phyloP scores from a whole-genome alignment of 2,329 filamentous ascomycete genomes.

The Alternaria triticina region DNA sequence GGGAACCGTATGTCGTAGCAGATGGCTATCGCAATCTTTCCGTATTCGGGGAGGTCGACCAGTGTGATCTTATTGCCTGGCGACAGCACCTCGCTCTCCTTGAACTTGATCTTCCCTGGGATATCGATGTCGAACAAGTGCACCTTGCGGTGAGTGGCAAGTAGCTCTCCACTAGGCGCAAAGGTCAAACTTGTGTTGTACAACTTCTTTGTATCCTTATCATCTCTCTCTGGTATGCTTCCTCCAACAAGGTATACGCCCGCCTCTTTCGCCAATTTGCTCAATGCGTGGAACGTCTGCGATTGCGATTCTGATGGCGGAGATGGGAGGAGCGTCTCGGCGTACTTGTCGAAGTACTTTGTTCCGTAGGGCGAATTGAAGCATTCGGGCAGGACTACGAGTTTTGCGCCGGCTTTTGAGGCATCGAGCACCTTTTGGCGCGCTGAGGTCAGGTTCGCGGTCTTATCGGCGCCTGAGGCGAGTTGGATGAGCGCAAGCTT shows the following conservation, averaged over 20 bases:
- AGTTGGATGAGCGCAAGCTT: conserved; percentile 58
- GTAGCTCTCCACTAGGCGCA: conserved; percentile 74
- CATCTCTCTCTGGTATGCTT: conserved; percentile 84
- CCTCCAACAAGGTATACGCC: conserved; percentile 85
- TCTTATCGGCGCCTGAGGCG: conserved; percentile 70
- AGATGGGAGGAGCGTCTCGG: conserved; percentile 82
- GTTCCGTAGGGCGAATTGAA: conserved; percentile 98
- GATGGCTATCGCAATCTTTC: conserved; percentile 85
- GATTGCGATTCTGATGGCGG: conserved; percentile 73
- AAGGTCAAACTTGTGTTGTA: conserved; percentile 94
- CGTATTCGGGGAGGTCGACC: conserved; percentile 86
- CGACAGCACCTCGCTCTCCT: conserved; percentile 85
- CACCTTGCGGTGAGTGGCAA: conserved; percentile 91
- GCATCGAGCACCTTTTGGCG: conserved; percentile 84
- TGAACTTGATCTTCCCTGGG: conserved; percentile 90
- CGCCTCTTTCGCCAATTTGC: conserved; percentile 78
- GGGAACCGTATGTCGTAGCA: conserved; percentile 99
- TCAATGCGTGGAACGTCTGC: conserved; percentile 85
- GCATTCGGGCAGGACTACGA: conserved; percentile 95
- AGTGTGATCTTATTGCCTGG: conserved; percentile 86
- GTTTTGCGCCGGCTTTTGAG: conserved; percentile 73
- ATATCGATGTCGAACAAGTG: conserved; percentile 99
- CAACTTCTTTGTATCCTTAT: conserved; percentile 64
- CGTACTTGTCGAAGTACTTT: conserved; percentile 88
- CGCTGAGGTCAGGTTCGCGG: conserved; percentile 80